Evolutionary conservation across 371 early-diverging fungal species (phyloP), one percentile per base, ranked within the genome.

Genomic region (Mycotypha africana): DNA sequence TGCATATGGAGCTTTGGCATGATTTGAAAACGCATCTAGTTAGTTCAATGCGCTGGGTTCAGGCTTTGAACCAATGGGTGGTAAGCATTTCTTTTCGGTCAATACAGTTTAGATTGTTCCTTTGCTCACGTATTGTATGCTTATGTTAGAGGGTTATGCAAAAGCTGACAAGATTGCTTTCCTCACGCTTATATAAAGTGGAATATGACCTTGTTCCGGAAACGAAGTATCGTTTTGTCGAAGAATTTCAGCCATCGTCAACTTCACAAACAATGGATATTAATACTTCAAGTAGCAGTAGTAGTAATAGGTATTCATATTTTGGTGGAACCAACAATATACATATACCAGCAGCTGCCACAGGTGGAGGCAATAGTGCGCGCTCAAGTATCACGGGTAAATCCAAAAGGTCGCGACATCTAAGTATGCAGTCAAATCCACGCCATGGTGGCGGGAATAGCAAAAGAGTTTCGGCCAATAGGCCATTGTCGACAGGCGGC

Each of bases 21-120:
- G 66, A 67, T 7, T 41, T 83, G 25, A 70, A 67, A 41, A 47
- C 60, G 14, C 63, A 70, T 11, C 53, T 80, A 58, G 48, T 67
- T 8, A 58, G 58, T 7, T 60, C 74, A 14, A 61, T 74, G 37
- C 61, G 67, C 2, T 77, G 72, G 72, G 56, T 69, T 3, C 78
- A 77, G 48, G 58, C 69, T n/a, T 60, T 81, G 21, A 56, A 67
- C 11, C 81, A 79, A 41, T 83, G 80, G 80, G 66, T 68, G 51
- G 80, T 78, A 73, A 57, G 67, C 47, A n/a, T 30, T 5, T 21
- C n/a, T n/a, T n/a, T n/a, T n/a, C n/a, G n/a, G n/a, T n/a, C n/a
- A n/a, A n/a, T n/a, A n/a, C n/a, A n/a, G n/a, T n/a, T n/a, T n/a
- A n/a, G n/a, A n/a, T n/a, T 34, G 11, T 4, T 34, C n/a, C 15